phyloP scores from a whole-genome alignment of 345 rosid species.

The Populus simonii region DNA sequence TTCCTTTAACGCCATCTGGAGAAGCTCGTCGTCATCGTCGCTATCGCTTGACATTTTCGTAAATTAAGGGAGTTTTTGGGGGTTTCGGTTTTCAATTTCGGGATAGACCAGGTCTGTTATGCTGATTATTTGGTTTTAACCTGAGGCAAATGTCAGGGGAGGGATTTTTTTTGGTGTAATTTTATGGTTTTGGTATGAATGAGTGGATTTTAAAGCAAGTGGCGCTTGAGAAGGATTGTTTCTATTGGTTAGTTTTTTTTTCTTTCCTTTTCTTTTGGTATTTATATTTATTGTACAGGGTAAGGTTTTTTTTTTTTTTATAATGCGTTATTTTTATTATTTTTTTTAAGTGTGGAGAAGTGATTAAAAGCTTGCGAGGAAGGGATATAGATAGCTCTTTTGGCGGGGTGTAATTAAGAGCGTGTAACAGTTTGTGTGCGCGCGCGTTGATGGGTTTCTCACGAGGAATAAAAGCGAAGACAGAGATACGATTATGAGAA shows the following conservation, averaged over 20 bases:
- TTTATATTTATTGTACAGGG: not conserved
- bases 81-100: not conserved
- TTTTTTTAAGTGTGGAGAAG: not conserved
- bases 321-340: not conserved
- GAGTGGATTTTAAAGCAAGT: not conserved
- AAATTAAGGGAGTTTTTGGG: not conserved
- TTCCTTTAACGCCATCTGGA: constrained; percentile 89
- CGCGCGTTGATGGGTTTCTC: too few species aligned
- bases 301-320: not conserved
- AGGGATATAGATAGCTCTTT: not conserved
- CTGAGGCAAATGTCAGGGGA: not conserved
- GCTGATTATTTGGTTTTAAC: not conserved
- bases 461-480: too few species aligned
- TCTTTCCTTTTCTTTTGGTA: too few species aligned
- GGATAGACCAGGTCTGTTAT: not conserved
- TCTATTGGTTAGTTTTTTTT: not conserved
- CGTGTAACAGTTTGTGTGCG: not conserved
- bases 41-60: constrained; percentile 77
- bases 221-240: not conserved
- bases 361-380: not conserved
- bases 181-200: not conserved
- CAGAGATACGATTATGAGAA: too few species aligned
- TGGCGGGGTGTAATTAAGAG: not conserved
- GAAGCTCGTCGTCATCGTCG: constrained; percentile 95
- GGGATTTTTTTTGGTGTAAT: not conserved